These are phyloP conservation scores for Triangularia setosa DNA, from an alignment of 2,329 filamentous ascomycete species.

Conservation along the genomic window DNA sequence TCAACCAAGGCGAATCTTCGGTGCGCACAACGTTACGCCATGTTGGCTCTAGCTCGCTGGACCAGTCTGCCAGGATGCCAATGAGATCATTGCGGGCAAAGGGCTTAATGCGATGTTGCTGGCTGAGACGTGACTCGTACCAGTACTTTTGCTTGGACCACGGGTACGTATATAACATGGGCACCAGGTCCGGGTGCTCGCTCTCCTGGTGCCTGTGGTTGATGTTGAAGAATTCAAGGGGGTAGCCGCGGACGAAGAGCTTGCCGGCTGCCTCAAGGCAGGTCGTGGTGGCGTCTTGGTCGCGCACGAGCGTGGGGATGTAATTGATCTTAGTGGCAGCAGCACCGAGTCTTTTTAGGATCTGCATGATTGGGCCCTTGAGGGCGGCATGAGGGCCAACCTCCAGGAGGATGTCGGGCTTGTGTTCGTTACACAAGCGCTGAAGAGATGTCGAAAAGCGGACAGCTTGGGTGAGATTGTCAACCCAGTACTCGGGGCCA, in stretches of 20 bases:
- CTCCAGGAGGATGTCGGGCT: conserved; percentile 27
- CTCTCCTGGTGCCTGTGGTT: conserved; percentile 28
- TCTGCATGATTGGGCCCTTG: conserved; percentile 30
- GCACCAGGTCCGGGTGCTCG: conserved; percentile 28
- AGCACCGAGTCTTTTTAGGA: conserved; percentile 23
- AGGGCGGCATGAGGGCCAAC: conserved; percentile 31
- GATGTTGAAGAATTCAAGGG: conserved; percentile 30
- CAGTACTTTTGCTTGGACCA: conserved; percentile 33
- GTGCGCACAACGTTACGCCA: conserved; percentile 37
- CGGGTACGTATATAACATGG: conserved; percentile 30
- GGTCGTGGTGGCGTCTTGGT: conserved; percentile 22
- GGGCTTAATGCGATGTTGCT: conserved; percentile 32
- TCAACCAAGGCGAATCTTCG: conserved; percentile 42
- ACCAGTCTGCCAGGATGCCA: conserved; percentile 32
- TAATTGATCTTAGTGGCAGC: conserved; percentile 27
- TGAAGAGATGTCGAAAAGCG: conserved; percentile 36
- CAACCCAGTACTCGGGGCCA: conserved; percentile 41
- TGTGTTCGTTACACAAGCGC: conserved; percentile 28
- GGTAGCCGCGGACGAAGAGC: conserved; percentile 29
- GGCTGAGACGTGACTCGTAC: conserved; percentile 30
- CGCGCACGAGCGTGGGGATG: conserved; percentile 27
- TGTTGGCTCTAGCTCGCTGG: conserved; percentile 34
- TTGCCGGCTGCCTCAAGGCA: conserved; percentile 29
- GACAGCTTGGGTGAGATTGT: conserved; percentile 40
- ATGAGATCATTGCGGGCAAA: conserved; percentile 35